Conservation (phyloP, 1,284 basidiomycete species). For the Boletellus deceptivus region DNA sequence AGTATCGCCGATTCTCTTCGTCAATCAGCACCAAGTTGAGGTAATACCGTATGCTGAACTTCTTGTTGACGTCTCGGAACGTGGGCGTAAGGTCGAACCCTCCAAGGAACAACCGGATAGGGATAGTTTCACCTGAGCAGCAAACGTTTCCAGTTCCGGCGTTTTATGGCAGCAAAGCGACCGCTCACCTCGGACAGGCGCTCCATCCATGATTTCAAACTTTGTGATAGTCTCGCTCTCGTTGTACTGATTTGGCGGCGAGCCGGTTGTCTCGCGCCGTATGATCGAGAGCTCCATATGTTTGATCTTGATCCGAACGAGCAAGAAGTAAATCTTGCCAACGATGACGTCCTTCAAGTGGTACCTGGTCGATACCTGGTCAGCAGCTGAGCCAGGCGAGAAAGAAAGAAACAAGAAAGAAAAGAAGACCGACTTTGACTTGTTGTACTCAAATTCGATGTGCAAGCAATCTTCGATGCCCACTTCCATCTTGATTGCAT, state of each 20-base stretch:
- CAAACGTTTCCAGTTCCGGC: not conserved
- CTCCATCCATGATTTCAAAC: slow-evolving; percentile 99
- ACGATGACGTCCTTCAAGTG: slow-evolving; percentile 99
- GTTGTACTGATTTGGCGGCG: slow-evolving; percentile 97
- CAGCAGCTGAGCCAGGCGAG: not conserved
- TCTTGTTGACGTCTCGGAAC: slow-evolving; percentile 99
- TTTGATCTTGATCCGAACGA: slow-evolving; percentile 99
- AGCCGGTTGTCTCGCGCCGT: slow-evolving; percentile 92
- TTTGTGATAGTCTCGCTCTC: slow-evolving; percentile 99
- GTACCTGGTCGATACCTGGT: slow-evolving; percentile 57
- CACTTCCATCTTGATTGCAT: slow-evolving; percentile 99
- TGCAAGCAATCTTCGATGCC: slow-evolving; percentile 98
- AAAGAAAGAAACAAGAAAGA: too few species aligned
- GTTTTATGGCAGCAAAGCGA: not conserved
- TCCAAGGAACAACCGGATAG: slow-evolving; percentile 95
- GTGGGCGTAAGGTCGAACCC: slow-evolving; percentile 98
- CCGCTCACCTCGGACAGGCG: slow-evolving; percentile 80
- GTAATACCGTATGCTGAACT: slow-evolving; percentile 96
- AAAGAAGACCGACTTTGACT: slow-evolving; percentile 79
- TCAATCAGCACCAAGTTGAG: slow-evolving; percentile 96
- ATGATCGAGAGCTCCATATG: slow-evolving; percentile 99
- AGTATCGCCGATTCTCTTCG: slow-evolving; percentile 95
- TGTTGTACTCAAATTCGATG: slow-evolving; percentile 99
- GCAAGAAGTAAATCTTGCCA: slow-evolving; percentile 98
- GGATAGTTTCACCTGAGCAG: slow-evolving; percentile 87